Base-by-base conservation (phyloP, 768 basidiomycete species). In the Xanthoconium stramineum region DNA sequence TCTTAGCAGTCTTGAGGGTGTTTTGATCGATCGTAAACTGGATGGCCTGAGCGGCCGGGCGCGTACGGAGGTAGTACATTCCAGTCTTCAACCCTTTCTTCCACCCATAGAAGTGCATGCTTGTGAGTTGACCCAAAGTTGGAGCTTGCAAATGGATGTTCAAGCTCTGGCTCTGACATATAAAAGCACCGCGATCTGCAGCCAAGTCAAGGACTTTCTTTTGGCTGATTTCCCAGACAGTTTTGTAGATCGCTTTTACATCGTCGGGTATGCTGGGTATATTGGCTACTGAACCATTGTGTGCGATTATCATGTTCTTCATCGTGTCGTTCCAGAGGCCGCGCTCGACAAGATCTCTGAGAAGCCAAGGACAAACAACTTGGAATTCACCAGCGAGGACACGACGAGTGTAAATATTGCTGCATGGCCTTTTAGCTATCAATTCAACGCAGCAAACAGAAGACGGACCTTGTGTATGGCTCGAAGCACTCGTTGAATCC, bases 311-410 rank as follows among this genome's bases (percentile, higher is more conserved):
- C 82, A 91, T 88, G 76, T 98, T 95, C 83, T 96, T 97, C 96
- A 98, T 98, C 70, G 91, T 84, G 68, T 99, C 96, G 66, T 98
- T 84, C 97, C 97, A 99, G 8, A 98, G 83, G 35, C 88, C 88
- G 53, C 88, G 89, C 62, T 96, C 91, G 64, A 98, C 96, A 55
- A 99, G 89, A 64, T 99, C 97, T 55, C 94, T 87, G n/a, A 99
- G 84, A 50, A 99, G 83, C 97, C 97, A 98, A 0, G 97, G 97
- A 77, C 94, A 97, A 57, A 98, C 97, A 56, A 99, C 84, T 72
- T 98, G 96, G 89, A 99, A 99, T 78, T 99, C 97, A 50, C 97
- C 97, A 32, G 96, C 94, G n/a, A 99, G 85, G 15, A 98, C 97
- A 67, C 96, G 94, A 52, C 97, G 94, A 48, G 95, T 96, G 74